Evolutionary conservation across 164 flowering plant species (phyloP).

Genomic region (Tinospora cordifolia): DNA sequence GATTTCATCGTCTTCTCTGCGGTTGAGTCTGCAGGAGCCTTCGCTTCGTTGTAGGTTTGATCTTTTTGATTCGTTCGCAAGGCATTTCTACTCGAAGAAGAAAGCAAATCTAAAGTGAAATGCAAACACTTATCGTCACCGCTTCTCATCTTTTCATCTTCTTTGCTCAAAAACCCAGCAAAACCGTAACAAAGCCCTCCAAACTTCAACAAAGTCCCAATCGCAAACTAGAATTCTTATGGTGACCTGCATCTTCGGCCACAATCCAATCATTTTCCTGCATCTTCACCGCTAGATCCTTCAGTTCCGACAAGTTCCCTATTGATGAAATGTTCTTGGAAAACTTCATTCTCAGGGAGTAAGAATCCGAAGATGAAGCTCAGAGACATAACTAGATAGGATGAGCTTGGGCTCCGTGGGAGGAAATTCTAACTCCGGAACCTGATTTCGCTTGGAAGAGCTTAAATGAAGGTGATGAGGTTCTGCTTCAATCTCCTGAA

Average conservation of each 20-base stretch:
- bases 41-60: too few relatives aligned
- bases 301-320: constrained; percentile 68
- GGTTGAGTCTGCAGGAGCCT: too few relatives aligned
- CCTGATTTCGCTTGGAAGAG: constrained; percentile 76
- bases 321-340: constrained; percentile 67
- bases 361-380: constrained; percentile 75
- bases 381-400: constrained; percentile 73
- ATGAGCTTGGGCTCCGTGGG: constrained; percentile 99
- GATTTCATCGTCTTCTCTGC: too few relatives aligned
- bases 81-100: too few relatives aligned
- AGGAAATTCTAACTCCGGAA: constrained; percentile 76
- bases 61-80: too few relatives aligned
- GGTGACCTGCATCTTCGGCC: constrained; percentile 9
- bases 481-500: constrained; percentile 64
- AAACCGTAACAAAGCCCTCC: constrained; percentile 13
- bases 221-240: constrained; percentile 11
- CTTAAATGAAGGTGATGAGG: constrained; percentile 88
- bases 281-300: constrained; percentile 22
- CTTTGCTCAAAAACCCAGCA: constrained; percentile 18
- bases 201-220: constrained; percentile 22
- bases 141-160: constrained; percentile 10
- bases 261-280: constrained; percentile 8
- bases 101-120: not conserved
- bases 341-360: constrained; percentile 43
- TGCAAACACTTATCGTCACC: constrained; percentile 13